Evolutionary conservation across 2,329 filamentous ascomycete species (phyloP).

Genomic region (Lanzia echinophila): DNA sequence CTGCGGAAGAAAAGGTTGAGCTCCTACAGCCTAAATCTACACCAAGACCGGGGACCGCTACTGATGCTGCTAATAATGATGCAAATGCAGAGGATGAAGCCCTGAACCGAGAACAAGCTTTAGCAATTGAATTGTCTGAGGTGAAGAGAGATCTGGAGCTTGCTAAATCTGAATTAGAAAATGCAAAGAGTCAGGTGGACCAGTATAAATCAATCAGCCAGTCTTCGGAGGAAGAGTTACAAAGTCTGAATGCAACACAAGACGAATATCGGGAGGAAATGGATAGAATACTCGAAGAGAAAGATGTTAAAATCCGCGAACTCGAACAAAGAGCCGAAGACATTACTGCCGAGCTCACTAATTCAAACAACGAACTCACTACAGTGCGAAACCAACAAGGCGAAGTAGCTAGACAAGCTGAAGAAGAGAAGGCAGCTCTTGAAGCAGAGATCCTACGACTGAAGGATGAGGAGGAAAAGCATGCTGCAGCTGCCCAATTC

Average conservation of each 20-base stretch:
- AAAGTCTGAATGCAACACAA: constrained; percentile 70
- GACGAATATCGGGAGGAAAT: constrained; percentile 87
- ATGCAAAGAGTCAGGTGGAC: constrained; percentile 72
- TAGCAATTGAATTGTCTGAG: constrained; percentile 77
- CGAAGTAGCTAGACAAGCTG: constrained; percentile 62
- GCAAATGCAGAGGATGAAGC: constrained; percentile 48
- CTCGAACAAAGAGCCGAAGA: constrained; percentile 79
- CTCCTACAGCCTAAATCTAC: constrained; percentile 76
- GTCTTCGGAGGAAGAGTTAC: constrained; percentile 77
- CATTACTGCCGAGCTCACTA: constrained; percentile 71
- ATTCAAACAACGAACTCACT: constrained; percentile 76
- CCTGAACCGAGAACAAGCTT: constrained; percentile 65
- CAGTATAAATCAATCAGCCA: constrained; percentile 87
- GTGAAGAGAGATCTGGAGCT: constrained; percentile 83
- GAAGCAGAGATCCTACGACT: constrained; percentile 74
- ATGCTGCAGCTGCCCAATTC: constrained; percentile 71
- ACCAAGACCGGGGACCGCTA: constrained; percentile 44
- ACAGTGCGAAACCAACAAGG: constrained; percentile 73
- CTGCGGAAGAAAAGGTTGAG: constrained; percentile 79
- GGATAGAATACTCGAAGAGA: constrained; percentile 66
- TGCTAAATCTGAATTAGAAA: constrained; percentile 71
- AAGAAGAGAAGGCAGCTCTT: constrained; percentile 74
- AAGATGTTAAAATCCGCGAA: constrained; percentile 72
- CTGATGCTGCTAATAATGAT: constrained; percentile 34
- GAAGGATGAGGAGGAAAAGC: constrained; percentile 76